Conservation (phyloP, 306 rosid species). For the Vachellia collinsii region DNA sequence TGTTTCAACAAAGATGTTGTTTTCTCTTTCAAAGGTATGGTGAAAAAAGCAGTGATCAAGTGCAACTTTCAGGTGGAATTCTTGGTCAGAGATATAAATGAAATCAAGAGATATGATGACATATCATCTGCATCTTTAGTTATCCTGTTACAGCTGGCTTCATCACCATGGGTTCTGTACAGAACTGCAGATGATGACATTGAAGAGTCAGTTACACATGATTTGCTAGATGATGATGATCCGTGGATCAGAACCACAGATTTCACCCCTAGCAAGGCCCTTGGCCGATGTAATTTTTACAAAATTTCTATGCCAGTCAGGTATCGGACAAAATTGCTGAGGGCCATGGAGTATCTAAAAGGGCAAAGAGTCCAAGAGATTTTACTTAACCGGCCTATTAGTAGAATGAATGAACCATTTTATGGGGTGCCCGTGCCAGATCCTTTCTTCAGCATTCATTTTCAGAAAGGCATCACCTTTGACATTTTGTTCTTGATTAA, state of each 20-base stretch:
- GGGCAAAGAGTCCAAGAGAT: slow-evolving; percentile 45
- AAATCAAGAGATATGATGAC: slow-evolving; percentile 47
- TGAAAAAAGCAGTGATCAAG: slow-evolving; percentile 43
- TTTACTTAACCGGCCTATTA: slow-evolving; percentile 35
- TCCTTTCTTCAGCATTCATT: slow-evolving; percentile 53
- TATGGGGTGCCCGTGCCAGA: slow-evolving; percentile 46
- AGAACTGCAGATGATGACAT: slow-evolving; percentile 78
- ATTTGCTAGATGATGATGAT: slow-evolving; percentile 71
- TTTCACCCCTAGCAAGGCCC: slow-evolving; percentile 61
- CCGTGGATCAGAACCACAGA: slow-evolving; percentile 78
- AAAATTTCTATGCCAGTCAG: slow-evolving; percentile 62
- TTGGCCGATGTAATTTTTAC: slow-evolving; percentile 63
- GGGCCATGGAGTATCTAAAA: slow-evolving; percentile 49
- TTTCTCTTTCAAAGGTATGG: slow-evolving; percentile 48
- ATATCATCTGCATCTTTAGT: slow-evolving; percentile 37
- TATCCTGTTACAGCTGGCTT: slow-evolving; percentile 54
- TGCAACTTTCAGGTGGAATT: slow-evolving; percentile 67
- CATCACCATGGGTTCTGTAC: slow-evolving; percentile 64
- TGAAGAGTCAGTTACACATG: slow-evolving; percentile 44
- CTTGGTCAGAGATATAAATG: slow-evolving; percentile 57
- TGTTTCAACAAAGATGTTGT: slow-evolving; percentile 60
- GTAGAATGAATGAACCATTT: slow-evolving; percentile 55
- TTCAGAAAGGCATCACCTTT: slow-evolving; percentile 43
- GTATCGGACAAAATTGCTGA: slow-evolving; percentile 50
- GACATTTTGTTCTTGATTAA: slow-evolving; percentile 57